A percentile compares a stretch with the other conserved stretches of the same genome.
phyloP scores from a whole-genome alignment of 2,329 filamentous ascomycete genomes.

The Phaeomoniella chlamydospora region DNA sequence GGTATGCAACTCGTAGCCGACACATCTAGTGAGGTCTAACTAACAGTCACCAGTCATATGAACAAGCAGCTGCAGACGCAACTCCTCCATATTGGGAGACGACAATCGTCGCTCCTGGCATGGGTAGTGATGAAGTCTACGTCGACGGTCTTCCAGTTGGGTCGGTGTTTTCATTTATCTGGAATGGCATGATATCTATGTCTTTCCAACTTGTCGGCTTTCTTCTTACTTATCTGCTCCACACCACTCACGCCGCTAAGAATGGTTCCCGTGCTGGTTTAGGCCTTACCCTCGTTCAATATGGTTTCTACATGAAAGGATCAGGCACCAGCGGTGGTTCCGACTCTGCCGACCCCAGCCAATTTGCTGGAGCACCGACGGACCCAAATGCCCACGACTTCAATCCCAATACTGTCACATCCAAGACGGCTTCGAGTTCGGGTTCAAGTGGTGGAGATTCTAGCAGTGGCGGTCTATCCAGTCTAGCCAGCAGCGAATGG shows the following conservation, averaged over 20 bases:
- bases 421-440: conserved; percentile 15
- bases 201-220: conserved; percentile 96
- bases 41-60: conserved; percentile 96
- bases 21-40: too few relatives aligned
- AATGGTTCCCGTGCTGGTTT: conserved; percentile 91
- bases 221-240: conserved; percentile 90
- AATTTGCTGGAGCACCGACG: conserved; percentile 45
- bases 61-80: conserved; percentile 92
- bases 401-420: conserved; percentile 51
- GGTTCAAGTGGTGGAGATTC: conserved; percentile 17
- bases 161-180: conserved; percentile 70
- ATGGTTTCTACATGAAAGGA: conserved; percentile 88
- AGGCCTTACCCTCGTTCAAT: conserved; percentile 89
- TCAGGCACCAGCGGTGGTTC: conserved; percentile 25
- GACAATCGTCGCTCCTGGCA: conserved; percentile 84
- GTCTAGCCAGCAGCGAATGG: conserved; percentile 68
- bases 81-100: conserved; percentile 99
- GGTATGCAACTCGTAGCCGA: too few relatives aligned
- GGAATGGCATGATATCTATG: conserved; percentile 84
- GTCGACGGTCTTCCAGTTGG: conserved; percentile 86
- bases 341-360: conserved; percentile 31
- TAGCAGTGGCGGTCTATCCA: conserved; percentile 28
- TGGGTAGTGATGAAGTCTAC: conserved; percentile 88
- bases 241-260: conserved; percentile 96
- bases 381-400: conserved; percentile 89